phyloP scores from a whole-genome alignment of 345 rosid species.

The Kernera saxatilis region DNA sequence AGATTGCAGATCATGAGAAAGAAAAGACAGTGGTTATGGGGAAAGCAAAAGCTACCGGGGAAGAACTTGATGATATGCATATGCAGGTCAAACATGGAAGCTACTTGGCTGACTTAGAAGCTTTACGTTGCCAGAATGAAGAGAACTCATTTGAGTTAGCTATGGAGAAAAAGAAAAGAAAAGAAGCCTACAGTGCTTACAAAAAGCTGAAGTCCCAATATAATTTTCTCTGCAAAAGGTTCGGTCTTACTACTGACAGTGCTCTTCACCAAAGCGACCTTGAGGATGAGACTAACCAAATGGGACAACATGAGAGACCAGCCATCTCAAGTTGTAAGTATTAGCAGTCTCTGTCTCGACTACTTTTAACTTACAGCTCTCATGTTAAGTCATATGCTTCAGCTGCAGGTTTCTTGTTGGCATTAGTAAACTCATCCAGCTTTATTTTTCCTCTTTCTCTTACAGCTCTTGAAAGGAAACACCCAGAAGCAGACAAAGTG shows the following conservation, averaged over 20 bases:
- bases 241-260: constrained; percentile 45
- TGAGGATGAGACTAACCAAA: constrained; percentile 35
- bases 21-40: constrained; percentile 25
- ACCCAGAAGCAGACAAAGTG: constrained; percentile 26
- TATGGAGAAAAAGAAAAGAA: constrained; percentile 43
- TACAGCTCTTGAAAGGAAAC: constrained; percentile 33
- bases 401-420: constrained; percentile 2
- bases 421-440: not conserved
- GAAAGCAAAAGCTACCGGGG: constrained; percentile 41
- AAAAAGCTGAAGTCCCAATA: constrained; percentile 67
- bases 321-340: constrained; percentile 42
- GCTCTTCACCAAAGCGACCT: constrained; percentile 27
- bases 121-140: constrained; percentile 39
- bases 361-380: not conserved
- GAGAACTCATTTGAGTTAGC: constrained; percentile 39
- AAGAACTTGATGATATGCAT: constrained; percentile 37
- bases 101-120: constrained; percentile 29
- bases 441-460: constrained; percentile 1
- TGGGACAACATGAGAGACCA: constrained; percentile 30
- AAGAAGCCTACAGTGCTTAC: constrained; percentile 35
- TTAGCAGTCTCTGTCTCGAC: not conserved
- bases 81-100: constrained; percentile 22
- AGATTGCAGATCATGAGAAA: constrained; percentile 36
- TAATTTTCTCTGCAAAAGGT: constrained; percentile 46
- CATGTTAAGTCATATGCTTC: not conserved